Evolutionary conservation across 2,329 filamentous ascomycete genomes (phyloP).

Genomic region (Sodiomyces alkalinus): DNA sequence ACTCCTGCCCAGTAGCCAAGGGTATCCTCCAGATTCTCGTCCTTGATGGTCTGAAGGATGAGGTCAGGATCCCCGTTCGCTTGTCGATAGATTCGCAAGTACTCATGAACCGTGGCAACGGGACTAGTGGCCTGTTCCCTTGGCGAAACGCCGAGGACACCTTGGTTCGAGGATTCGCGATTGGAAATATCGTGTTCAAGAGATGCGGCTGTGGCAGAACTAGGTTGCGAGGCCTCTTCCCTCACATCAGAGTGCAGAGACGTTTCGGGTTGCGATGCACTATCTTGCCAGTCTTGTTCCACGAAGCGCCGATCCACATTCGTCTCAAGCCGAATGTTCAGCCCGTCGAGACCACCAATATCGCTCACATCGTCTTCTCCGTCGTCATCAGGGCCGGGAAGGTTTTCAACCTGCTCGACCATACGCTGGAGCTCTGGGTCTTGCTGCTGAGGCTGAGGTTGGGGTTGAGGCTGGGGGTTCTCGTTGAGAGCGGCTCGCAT

Average conservation of each 20-base stretch:
- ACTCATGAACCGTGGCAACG: conserved; percentile 23
- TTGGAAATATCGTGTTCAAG: no score
- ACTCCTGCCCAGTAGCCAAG: conserved; percentile 44
- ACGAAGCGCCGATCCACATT: no score
- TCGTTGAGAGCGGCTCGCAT: conserved; percentile 53
- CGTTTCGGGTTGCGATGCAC: no score
- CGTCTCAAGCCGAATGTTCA: no score
- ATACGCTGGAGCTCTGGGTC: conserved; percentile 2
- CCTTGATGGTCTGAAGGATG: conserved; percentile 44
- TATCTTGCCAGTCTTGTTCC: no score
- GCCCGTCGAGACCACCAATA: no score
- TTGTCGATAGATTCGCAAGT: conserved; percentile 40
- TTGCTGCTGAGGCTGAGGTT: conserved; percentile 2
- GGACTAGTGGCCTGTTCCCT: neutral
- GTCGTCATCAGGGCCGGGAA: neutral
- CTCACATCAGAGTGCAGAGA: no score
- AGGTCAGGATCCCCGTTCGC: conserved; percentile 43
- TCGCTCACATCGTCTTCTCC: no score
- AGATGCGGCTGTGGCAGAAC: no score
- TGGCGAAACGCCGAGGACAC: no score
- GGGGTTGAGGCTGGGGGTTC: neutral
- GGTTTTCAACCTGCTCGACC: conserved; percentile 5
- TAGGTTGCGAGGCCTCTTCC: no score
- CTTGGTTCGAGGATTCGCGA: no score
- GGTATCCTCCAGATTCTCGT: conserved; percentile 42